phyloP scores from a whole-genome alignment of 305 asterid genomes.

The Ilex paraguariensis region DNA sequence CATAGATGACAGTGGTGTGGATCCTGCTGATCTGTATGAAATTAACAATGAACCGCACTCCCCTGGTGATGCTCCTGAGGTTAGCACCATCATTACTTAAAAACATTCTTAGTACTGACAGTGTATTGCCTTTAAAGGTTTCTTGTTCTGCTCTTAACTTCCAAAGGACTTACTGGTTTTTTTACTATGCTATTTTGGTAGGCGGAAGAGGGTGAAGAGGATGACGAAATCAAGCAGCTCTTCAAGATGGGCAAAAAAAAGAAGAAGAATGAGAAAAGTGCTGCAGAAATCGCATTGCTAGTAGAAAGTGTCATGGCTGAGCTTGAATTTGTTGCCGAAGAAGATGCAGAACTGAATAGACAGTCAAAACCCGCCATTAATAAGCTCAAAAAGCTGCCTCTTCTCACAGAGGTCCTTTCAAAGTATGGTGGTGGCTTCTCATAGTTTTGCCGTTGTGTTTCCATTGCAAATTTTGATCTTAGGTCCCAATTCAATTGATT shows the following conservation, averaged over 20 bases:
- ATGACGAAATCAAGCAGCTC: slow-evolving; percentile 70
- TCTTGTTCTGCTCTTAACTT: no score
- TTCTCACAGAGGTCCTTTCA: slow-evolving; percentile 79
- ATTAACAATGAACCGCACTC: slow-evolving; percentile 60
- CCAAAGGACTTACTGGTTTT: no score
- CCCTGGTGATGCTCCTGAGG: slow-evolving; percentile 84
- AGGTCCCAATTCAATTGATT: neutral
- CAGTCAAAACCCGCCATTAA: slow-evolving; percentile 78
- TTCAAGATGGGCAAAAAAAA: slow-evolving; percentile 78
- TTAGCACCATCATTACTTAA: slow-evolving; percentile 19
- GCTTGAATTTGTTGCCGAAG: slow-evolving; percentile 88
- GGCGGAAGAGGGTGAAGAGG: slow-evolving; percentile 94
- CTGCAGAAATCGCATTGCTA: slow-evolving; percentile 73
- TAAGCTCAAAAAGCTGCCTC: slow-evolving; percentile 77
- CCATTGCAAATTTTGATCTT: no score
- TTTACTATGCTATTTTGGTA: slow-evolving; percentile 13
- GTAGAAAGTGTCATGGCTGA: slow-evolving; percentile 92
- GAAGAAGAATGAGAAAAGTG: slow-evolving; percentile 79
- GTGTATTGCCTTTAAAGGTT: no score
- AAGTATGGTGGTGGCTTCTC: slow-evolving; percentile 46
- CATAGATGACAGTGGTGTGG: slow-evolving; percentile 89
- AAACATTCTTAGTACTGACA: neutral
- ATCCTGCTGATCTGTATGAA: slow-evolving; percentile 74
- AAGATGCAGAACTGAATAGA: slow-evolving; percentile 76
- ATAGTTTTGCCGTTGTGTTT: neutral